Base-by-base conservation (phyloP, 495 filamentous ascomycete species). In the Penicillium mononematosum region DNA sequence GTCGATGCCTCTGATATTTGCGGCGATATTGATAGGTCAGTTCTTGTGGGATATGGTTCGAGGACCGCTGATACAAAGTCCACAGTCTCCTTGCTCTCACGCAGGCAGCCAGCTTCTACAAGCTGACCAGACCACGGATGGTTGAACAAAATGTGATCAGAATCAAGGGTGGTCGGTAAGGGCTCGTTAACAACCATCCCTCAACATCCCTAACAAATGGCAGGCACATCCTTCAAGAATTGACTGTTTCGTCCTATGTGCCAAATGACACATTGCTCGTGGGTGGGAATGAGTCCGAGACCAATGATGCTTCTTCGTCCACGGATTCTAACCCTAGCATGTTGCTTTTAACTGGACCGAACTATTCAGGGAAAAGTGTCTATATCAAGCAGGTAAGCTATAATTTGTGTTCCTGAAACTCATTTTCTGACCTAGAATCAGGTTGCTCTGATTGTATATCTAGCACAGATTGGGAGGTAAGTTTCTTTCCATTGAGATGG, bases 331-430 rank as follows among this genome's bases (percentile, higher is more conserved):
- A 64, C 38, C 87, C 90, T 5, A 92, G 85, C 56, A 90, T 92
- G 80, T 66, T 97, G 3, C 71, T 98, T 7, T 66, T 98, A 63
- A 98, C 94, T 0, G 94, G 94, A 1, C 92, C 94, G 36, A 98
- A 98, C 62, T 96, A 91, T 73, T 97, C 94, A 0, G 95, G 94
- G 8, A 98, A 98, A 68, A 96, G 91, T 65, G 83, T 98, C 29
- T 96, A 96, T 71, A 85, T 98, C 73, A 98, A 95, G 69, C 94
- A 96, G 67, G 84, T 78, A 47, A 62, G 57, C 7, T 2, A 1
- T 8, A 9, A 7, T 5, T 5, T n/a, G 16, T 24, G 14, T 10
- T 29, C 11, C 5, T 22, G 29, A 20, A 38, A 14, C 45, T 22
- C 20, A 41, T 54, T 16, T 31, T 43, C 22, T 62, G 19, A 60